phyloP scores from a whole-genome alignment of 2,329 filamentous ascomycete genomes.

The Parascedosporium putredinis region DNA sequence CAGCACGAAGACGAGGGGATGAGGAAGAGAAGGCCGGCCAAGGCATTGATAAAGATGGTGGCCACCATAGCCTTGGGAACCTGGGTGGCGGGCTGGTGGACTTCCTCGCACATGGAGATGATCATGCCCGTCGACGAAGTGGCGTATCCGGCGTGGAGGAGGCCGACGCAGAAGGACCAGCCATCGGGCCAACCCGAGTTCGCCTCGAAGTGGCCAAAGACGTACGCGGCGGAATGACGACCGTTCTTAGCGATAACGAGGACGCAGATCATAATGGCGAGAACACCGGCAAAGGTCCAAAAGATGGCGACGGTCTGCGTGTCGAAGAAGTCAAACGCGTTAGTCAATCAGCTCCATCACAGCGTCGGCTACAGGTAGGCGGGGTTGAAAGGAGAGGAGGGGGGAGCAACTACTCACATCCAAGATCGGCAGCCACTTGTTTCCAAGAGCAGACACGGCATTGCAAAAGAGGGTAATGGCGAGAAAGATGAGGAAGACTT shows the following conservation, averaged over 20 bases:
- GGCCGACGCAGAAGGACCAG: slow-evolving; percentile 64
- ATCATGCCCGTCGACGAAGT: slow-evolving; percentile 74
- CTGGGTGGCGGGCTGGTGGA: slow-evolving; percentile 53
- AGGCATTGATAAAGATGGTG: slow-evolving; percentile 55
- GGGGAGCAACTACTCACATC: slow-evolving; percentile 61
- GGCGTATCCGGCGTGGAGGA: slow-evolving; percentile 62
- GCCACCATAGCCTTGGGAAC: slow-evolving; percentile 64
- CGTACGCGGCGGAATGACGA: slow-evolving; percentile 49
- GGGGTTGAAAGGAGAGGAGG: slow-evolving; percentile 4
- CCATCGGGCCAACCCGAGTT: slow-evolving; percentile 59
- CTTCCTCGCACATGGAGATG: slow-evolving; percentile 69
- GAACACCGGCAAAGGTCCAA: slow-evolving; percentile 62
- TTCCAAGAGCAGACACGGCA: slow-evolving; percentile 54
- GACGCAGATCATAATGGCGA: slow-evolving; percentile 52
- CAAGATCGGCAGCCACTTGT: slow-evolving; percentile 54
- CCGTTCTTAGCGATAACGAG: slow-evolving; percentile 60
- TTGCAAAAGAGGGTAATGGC: slow-evolving; percentile 56
- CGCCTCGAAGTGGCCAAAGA: slow-evolving; percentile 58
- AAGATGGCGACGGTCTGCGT: slow-evolving; percentile 59
- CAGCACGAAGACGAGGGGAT: slow-evolving; percentile 61
- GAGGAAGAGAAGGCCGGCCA: slow-evolving; percentile 57
- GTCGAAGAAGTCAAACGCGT: neutral
- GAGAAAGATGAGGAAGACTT: slow-evolving; percentile 62
- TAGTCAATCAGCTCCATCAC: neutral
- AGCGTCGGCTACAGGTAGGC: slow-evolving; percentile 1